Percentiles rank a stretch among this genome's conserved stretches.
Conservation (phyloP, 1,284 basidiomycete genomes). For the Neonothopanus nambi region DNA sequence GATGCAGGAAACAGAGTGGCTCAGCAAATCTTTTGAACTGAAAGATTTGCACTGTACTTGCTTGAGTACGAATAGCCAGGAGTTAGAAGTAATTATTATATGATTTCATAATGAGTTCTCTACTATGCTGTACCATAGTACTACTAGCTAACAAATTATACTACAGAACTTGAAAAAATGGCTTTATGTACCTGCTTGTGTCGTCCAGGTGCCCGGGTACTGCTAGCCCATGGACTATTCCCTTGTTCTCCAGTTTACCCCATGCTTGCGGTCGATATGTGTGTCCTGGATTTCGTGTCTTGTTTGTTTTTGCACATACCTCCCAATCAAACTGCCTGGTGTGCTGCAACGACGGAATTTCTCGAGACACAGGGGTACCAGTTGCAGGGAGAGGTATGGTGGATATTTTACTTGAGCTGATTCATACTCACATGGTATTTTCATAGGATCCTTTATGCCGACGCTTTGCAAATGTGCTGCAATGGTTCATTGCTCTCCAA, state of each 20-base stretch:
- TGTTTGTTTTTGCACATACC: too few species aligned
- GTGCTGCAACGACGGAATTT: constrained; percentile 21
- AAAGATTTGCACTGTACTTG: neutral
- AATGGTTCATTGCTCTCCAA: constrained; percentile 18
- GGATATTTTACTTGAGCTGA: too few species aligned
- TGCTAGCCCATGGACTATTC: constrained; percentile 11
- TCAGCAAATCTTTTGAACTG: neutral
- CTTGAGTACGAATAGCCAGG: neutral
- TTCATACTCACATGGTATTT: constrained; percentile 17
- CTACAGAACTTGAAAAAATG: neutral
- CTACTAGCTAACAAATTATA: neutral
- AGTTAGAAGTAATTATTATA: neutral
- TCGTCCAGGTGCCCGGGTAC: neutral
- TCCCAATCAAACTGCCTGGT: constrained; percentile 24
- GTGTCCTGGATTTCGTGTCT: constrained; percentile 8
- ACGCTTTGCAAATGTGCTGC: constrained; percentile 14
- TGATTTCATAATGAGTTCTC: constrained; percentile 3
- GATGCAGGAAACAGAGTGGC: neutral
- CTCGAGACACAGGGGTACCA: constrained; percentile 16
- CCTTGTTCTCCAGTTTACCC: constrained; percentile 9
- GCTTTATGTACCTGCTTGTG: constrained; percentile 1
- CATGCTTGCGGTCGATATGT: constrained; percentile 9
- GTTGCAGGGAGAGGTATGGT: constrained; percentile 12
- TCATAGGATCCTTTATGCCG: too few species aligned
- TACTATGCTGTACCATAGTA: neutral